Evolutionary conservation across 306 rosid genomes (phyloP).

Genomic region (Gynostemma pentaphyllum): DNA sequence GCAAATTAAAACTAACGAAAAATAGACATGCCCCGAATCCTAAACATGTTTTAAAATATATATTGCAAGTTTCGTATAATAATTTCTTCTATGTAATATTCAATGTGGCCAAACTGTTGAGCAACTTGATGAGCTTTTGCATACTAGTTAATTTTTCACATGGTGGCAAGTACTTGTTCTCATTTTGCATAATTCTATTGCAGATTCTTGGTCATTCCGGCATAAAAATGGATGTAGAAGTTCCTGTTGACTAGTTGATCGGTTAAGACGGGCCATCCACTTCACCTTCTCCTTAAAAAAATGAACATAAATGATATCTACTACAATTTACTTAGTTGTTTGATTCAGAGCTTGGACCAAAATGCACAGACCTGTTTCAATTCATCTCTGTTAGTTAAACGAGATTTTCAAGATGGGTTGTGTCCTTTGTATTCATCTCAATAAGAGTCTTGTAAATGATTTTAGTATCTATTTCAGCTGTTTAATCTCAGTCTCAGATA

Average conservation of each 20-base stretch:
- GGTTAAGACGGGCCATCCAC: neutral
- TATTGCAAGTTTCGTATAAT: too few relatives aligned
- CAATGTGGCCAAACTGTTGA: neutral
- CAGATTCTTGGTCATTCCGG: conserved; percentile 61
- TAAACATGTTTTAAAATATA: too few relatives aligned
- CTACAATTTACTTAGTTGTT: neutral
- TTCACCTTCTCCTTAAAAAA: neutral
- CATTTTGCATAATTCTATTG: neutral
- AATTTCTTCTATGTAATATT: too few relatives aligned
- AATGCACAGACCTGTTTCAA: neutral
- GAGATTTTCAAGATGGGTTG: neutral
- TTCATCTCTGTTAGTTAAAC: neutral
- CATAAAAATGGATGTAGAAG: conserved; percentile 70
- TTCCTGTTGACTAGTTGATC: conserved; percentile 46
- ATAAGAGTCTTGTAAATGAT: too few relatives aligned
- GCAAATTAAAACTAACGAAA: too few relatives aligned
- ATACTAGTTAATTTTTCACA: neutral
- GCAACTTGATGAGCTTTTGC: neutral
- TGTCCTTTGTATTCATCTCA: too few relatives aligned
- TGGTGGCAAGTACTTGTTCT: neutral
- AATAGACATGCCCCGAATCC: too few relatives aligned
- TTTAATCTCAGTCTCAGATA: neutral
- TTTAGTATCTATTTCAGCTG: neutral
- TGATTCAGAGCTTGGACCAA: neutral
- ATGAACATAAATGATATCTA: neutral